These are phyloP conservation scores for Venturia pyrina DNA, from an alignment of 2,329 filamentous ascomycete species.

Conservation along the genomic window DNA sequence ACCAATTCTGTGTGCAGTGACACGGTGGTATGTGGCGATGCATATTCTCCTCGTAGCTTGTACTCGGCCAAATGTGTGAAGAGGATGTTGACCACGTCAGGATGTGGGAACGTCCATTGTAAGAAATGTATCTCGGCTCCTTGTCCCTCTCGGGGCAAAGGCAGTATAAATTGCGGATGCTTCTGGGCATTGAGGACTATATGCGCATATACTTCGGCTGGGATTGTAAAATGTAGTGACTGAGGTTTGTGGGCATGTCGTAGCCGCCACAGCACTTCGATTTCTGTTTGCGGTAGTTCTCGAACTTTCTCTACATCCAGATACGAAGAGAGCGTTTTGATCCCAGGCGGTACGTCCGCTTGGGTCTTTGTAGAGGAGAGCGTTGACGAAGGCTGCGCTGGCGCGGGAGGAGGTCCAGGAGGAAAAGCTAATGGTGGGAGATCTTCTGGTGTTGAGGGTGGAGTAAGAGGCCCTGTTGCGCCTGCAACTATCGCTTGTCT, in stretches of 20 bases:
- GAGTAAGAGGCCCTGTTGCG: slow-evolving; percentile 34
- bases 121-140: slow-evolving; percentile 85
- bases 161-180: slow-evolving; percentile 84
- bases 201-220: slow-evolving; percentile 58
- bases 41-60: slow-evolving; percentile 82
- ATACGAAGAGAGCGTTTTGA: slow-evolving; percentile 57
- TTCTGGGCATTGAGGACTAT: slow-evolving; percentile 62
- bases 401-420: slow-evolving; percentile 21
- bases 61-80: slow-evolving; percentile 93
- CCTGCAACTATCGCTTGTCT: slow-evolving; percentile 52
- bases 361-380: slow-evolving; percentile 26
- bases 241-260: slow-evolving; percentile 64
- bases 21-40: slow-evolving; percentile 83
- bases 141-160: slow-evolving; percentile 51
- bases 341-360: slow-evolving; percentile 31
- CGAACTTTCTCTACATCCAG: slow-evolving; percentile 73
- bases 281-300: slow-evolving; percentile 65
- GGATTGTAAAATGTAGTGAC: slow-evolving; percentile 77
- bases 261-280: slow-evolving; percentile 82
- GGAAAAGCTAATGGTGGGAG: slow-evolving; percentile 19
- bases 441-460: slow-evolving; percentile 26
- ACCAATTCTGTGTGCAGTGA: slow-evolving; percentile 83
- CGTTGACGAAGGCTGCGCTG: slow-evolving; percentile 23
- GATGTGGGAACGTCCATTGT: slow-evolving; percentile 85
- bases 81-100: slow-evolving; percentile 51